phyloP scores from a whole-genome alignment of 129 eudicot species.

The Artemisia tridentata region DNA sequence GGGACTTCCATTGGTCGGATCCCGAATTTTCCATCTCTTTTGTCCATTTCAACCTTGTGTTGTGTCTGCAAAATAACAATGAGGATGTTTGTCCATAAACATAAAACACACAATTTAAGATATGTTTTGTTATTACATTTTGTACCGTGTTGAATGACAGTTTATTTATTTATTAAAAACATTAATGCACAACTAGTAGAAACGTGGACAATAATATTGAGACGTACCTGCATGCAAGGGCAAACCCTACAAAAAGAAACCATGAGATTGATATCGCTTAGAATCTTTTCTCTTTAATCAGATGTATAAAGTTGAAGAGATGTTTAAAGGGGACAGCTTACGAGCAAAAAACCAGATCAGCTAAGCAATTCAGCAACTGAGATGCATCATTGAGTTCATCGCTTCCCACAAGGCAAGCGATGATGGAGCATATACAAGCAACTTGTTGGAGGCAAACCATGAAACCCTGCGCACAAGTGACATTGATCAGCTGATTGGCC shows the following conservation, averaged over 20 bases:
- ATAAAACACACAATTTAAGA: too few species aligned
- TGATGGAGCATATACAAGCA: constrained; percentile 77
- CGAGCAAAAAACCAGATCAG: constrained; percentile 89
- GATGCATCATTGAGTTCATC: constrained; percentile 78
- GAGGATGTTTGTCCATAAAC: too few species aligned
- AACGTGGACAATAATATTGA: too few species aligned
- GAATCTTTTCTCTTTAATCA: background rate
- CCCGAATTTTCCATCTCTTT: constrained; percentile 84
- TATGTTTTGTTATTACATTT: too few species aligned
- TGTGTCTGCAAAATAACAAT: constrained; percentile 57
- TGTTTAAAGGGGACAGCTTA: constrained; percentile 31
- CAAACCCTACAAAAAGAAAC: constrained; percentile 70
- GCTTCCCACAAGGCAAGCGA: constrained; percentile 77
- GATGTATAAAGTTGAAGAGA: background rate
- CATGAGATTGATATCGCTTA: constrained; percentile 18
- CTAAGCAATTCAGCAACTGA: constrained; percentile 61
- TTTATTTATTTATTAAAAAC: too few species aligned
- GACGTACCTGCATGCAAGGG: constrained; percentile 82
- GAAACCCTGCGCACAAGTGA: constrained; percentile 55
- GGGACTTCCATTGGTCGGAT: constrained; percentile 75
- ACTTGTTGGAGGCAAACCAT: constrained; percentile 93
- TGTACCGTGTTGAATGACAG: too few species aligned
- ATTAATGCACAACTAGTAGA: too few species aligned
- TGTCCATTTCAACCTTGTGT: constrained; percentile 97
- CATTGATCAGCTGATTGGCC: constrained; percentile 4